These are phyloP conservation scores for Pinus albicaulis DNA, from an alignment of 75 land plant species.

Conservation along the genomic window DNA sequence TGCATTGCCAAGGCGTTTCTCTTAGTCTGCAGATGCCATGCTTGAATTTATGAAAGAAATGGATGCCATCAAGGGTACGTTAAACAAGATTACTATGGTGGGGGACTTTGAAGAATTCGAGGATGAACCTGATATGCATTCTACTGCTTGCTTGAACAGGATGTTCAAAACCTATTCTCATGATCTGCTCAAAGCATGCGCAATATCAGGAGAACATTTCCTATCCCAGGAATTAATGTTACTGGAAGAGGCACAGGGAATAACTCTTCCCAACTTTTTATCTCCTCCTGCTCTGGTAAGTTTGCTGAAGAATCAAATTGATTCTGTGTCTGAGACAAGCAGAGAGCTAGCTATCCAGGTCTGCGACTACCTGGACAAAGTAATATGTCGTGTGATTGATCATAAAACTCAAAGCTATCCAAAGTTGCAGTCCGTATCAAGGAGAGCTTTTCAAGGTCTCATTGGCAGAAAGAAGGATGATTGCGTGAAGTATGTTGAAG, in stretches of 20 bases:
- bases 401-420: too few relatives aligned
- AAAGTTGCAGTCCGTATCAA: not conserved
- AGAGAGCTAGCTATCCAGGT: too few relatives aligned
- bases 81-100: constrained; percentile 16
- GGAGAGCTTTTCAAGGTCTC: not conserved
- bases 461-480: not conserved
- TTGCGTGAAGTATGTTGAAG: not conserved
- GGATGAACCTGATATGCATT: constrained; percentile 25
- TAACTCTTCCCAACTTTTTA: not conserved
- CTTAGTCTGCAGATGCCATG: constrained; percentile 28
- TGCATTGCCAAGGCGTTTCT: too few relatives aligned
- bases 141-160: constrained; percentile 21
- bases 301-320: too few relatives aligned
- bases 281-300: too few relatives aligned
- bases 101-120: constrained; percentile 47
- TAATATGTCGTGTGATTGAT: too few relatives aligned
- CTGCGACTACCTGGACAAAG: too few relatives aligned
- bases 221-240: constrained; percentile 1
- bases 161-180: not conserved
- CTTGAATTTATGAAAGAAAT: constrained; percentile 14
- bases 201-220: not conserved
- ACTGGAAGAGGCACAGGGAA: constrained; percentile 12
- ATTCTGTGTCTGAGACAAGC: too few relatives aligned
- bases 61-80: constrained; percentile 4
- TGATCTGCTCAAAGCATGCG: not conserved